A percentile compares a stretch with the other conserved stretches of the same genome.
Conservation (phyloP, 2,329 filamentous ascomycete genomes). For the Paraconiothyrium sp. region DNA sequence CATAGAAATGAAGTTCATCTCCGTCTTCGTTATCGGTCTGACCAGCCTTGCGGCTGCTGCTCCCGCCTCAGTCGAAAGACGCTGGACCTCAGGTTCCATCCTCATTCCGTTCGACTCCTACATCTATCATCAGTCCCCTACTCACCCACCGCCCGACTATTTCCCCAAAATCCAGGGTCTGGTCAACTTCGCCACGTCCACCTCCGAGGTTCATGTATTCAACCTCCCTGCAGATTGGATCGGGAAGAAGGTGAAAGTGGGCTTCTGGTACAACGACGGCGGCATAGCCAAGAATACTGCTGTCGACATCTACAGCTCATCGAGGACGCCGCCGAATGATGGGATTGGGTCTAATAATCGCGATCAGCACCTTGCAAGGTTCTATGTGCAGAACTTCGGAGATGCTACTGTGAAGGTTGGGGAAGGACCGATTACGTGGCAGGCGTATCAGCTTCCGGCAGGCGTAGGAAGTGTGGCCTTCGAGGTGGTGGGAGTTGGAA, state of each 20-base stretch:
- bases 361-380: slow-evolving; percentile 1
- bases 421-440: background rate
- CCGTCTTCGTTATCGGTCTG: background rate
- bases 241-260: slow-evolving; percentile 2
- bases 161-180: slow-evolving; percentile 7
- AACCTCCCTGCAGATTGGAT: slow-evolving; percentile 1
- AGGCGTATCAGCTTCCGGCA: slow-evolving; percentile 6
- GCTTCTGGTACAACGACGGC: slow-evolving; percentile 2
- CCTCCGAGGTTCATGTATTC: slow-evolving; percentile 5
- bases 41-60: background rate
- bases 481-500: slow-evolving; percentile 4
- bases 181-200: background rate
- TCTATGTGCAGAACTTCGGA: background rate
- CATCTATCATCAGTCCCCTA: slow-evolving; percentile 1
- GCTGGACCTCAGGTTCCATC: slow-evolving; percentile 3
- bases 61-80: background rate
- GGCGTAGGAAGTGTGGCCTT: slow-evolving; percentile 3
- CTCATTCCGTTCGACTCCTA: background rate
- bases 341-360: slow-evolving; percentile 6
- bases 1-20: slow-evolving; percentile 2
- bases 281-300: background rate
- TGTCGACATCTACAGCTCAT: slow-evolving; percentile 7
- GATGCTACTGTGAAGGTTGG: background rate
- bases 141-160: slow-evolving; percentile 3
- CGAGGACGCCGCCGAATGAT: background rate